Evolutionary conservation across 306 rosid species (phyloP), one percentile per base, ranked within the genome.

Genomic region (Senna siamea): DNA sequence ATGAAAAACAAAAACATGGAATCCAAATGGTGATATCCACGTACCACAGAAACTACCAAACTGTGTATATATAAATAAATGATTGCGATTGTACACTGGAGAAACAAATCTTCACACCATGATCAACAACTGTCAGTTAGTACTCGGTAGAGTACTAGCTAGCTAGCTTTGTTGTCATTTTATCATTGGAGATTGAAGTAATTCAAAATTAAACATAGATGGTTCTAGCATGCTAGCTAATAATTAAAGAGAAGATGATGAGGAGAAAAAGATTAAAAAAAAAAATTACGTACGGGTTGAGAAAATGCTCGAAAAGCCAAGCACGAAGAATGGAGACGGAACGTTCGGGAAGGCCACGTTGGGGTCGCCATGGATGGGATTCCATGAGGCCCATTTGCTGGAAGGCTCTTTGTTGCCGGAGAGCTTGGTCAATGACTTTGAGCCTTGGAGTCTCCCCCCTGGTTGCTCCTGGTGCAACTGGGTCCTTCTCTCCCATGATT

Each of bases 281-380:
- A 3, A 26, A 26, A 26, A 3, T 1, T 1, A 83, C 54, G 54
- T 89, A 93, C 98, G 98, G 98, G 75, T 93, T 97, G 80, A 93
- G 93, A 84, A 93, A 93, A 85, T 93, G 98, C 72, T 93, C 98
- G 35, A 93, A 93, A 18, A 93, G 98, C 98, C 98, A 93, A 61
- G 98, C 96, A 0, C 98, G 78, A 5, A 93, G 97, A 53, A 93
- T 77, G 0, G 98, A 91, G 63, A 93, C 98, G 3, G 98, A 89
- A 6, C 97, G 76, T 40, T 93, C 97, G 0, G 98, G 98, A 32
- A 93, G 98, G 78, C 98, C 98, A 14, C 98, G 98, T 68, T 93
- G 98, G 43, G 98, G 98, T 26, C 98, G 78, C 98, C 98, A 93
- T 0, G 98, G 98, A 70, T 93, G 98, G 10, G 79, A 89, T 73